Percentiles rank a stretch among this genome's conserved stretches.
These are phyloP conservation scores for Cyclostephanos tholiformis DNA, from an alignment of 108 stramenopile species.

Conservation along the genomic window DNA sequence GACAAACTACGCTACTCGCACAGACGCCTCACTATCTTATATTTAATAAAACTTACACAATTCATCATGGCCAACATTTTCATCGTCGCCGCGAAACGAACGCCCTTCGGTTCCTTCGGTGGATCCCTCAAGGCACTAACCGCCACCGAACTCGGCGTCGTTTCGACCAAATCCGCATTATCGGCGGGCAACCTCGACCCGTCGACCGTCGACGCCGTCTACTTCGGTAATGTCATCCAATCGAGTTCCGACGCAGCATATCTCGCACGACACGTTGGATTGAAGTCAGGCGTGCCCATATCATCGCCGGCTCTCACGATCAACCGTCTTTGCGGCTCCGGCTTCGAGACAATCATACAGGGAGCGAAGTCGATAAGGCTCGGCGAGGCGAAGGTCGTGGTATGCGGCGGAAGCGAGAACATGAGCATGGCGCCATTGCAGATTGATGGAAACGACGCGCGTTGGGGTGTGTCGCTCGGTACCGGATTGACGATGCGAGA, in stretches of 20 bases:
- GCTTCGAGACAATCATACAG: conserved; percentile 95
- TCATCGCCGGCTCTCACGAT: conserved; percentile 90
- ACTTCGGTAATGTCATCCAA: conserved; percentile 97
- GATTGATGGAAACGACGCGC: conserved; percentile 81
- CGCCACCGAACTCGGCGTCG: conserved; percentile 79
- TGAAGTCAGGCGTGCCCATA: conserved; percentile 78
- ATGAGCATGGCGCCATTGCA: conserved; percentile 94
- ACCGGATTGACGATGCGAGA: conserved; percentile 76
- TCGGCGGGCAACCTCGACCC: conserved; percentile 72
- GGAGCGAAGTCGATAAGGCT: conserved; percentile 90
- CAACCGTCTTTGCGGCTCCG: conserved; percentile 97
- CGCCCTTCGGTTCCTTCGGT: conserved; percentile 97
- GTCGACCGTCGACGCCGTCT: conserved; percentile 76
- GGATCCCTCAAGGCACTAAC: conserved; percentile 84
- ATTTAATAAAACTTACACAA: too few relatives aligned
- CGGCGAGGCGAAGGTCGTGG: conserved; percentile 80
- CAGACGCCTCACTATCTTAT: too few relatives aligned
- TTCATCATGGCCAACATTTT: conserved; percentile 74
- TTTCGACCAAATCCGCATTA: conserved; percentile 81
- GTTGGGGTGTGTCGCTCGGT: conserved; percentile 91
- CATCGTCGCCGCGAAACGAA: conserved; percentile 98
- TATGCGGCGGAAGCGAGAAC: conserved; percentile 97
- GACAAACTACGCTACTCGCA: too few relatives aligned
- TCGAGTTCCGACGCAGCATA: conserved; percentile 91
- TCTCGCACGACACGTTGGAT: conserved; percentile 91